Evolutionary conservation across 169 alveolate genomes (phyloP).

Genomic region (Plasmodium inui): DNA sequence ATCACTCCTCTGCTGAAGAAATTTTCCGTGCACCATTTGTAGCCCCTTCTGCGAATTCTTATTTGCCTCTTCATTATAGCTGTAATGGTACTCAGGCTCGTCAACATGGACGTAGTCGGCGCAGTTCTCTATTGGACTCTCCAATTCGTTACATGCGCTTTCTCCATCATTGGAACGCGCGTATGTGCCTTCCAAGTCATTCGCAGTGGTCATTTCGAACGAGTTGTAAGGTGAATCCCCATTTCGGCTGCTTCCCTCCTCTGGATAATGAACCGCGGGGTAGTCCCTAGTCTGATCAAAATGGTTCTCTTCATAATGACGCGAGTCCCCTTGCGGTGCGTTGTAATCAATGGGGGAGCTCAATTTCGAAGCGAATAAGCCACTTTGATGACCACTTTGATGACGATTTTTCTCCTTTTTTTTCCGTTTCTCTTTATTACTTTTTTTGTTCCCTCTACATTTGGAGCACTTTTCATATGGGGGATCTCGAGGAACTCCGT

Average conservation of each 20-base stretch:
- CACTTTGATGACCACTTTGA: neutral
- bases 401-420: neutral
- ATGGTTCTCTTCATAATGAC: neutral
- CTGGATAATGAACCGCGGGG: neutral
- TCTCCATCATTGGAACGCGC: neutral
- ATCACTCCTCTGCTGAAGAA: neutral
- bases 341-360: neutral
- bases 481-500: constrained; percentile 57
- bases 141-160: neutral
- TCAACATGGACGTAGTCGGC: neutral
- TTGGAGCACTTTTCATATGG: constrained; percentile 62
- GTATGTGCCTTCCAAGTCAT: constrained; percentile 17
- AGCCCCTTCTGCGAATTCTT: constrained; percentile 1
- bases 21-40: neutral
- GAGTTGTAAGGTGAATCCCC: neutral
- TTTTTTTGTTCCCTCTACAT: constrained; percentile 51
- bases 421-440: neutral
- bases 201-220: neutral
- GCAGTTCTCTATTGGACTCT: neutral
- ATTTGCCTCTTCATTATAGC: constrained; percentile 36
- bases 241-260: neutral
- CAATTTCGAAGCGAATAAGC: constrained; percentile 15
- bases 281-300: neutral
- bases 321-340: neutral
- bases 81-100: constrained; percentile 12